Conservation (phyloP, 2,329 filamentous ascomycete genomes). For the Fusarium sp. region DNA sequence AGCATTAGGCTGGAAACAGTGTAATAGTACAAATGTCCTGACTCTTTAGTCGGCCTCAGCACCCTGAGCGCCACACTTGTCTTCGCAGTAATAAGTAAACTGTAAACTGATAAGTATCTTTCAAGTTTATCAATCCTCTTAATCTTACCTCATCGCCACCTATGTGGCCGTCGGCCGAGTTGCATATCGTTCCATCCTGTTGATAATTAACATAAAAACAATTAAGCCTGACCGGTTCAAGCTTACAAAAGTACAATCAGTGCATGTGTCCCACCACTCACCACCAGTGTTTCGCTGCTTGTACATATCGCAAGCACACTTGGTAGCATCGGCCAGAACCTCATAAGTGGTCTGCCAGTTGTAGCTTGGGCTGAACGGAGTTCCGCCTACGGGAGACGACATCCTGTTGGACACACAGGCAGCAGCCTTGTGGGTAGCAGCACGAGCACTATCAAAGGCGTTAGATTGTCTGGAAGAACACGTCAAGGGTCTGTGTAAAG, state of each 20-base stretch:
- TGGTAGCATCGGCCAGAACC: not conserved
- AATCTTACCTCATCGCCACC: not conserved
- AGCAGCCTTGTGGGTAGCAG: not conserved
- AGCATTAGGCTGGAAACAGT: too few relatives aligned
- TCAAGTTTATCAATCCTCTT: accelerated
- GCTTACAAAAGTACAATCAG: not conserved
- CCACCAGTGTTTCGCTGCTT: not conserved
- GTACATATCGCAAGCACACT: not conserved
- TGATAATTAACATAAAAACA: not conserved
- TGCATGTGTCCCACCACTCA: not conserved
- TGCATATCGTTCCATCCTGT: not conserved
- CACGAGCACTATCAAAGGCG: not conserved
- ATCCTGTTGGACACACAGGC: not conserved
- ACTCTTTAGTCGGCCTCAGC: not conserved
- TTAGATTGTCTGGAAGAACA: not conserved
- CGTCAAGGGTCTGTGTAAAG: accelerated
- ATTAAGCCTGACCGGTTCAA: too few relatives aligned
- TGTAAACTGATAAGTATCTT: accelerated
- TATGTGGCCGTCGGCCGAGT: not conserved
- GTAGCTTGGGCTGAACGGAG: not conserved
- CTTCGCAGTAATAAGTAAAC: not conserved
- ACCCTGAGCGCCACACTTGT: not conserved
- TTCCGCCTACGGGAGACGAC: not conserved
- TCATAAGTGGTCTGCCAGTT: not conserved
- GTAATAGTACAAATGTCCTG: too few relatives aligned